These are phyloP conservation scores for Prunus mongolica DNA, from an alignment of 306 rosid species.

Conservation along the genomic window DNA sequence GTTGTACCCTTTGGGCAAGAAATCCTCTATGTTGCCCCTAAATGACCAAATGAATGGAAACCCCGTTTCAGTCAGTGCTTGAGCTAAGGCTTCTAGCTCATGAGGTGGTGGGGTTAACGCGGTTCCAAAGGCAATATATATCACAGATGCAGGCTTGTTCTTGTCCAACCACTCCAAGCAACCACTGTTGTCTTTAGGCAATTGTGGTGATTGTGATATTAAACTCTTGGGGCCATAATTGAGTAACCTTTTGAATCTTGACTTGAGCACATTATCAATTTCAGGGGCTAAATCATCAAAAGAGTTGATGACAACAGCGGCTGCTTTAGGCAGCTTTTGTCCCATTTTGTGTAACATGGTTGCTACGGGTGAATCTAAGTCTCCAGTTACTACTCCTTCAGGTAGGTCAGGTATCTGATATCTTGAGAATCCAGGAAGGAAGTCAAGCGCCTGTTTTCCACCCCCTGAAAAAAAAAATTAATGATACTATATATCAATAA, in stretches of 20 bases:
- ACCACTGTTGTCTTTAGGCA: constrained; percentile 21
- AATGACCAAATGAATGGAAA: constrained; percentile 60
- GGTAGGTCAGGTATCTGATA: constrained; percentile 46
- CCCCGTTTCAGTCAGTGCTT: constrained; percentile 40
- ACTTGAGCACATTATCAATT: constrained; percentile 18
- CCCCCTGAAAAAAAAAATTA: constrained; percentile 12
- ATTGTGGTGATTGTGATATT: constrained; percentile 7
- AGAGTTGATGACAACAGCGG: constrained; percentile 58
- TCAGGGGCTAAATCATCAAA: constrained; percentile 34
- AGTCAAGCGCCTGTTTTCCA: constrained; percentile 28
- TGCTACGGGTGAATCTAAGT: constrained; percentile 33
- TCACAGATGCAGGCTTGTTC: constrained; percentile 40
- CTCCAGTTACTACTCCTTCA: constrained; percentile 24
- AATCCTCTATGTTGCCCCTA: constrained; percentile 36
- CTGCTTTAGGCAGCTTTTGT: constrained; percentile 42
- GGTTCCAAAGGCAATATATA: constrained; percentile 59
- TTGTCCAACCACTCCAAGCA: constrained; percentile 55
- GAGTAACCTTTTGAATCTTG: constrained; percentile 28
- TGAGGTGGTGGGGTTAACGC: constrained; percentile 42
- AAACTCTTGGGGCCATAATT: constrained; percentile 58
- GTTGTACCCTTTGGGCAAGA: constrained; percentile 33
- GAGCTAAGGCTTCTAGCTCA: constrained; percentile 41
- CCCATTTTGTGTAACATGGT: constrained; percentile 59
- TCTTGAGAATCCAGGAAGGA: constrained; percentile 48
- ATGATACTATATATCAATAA: too few species aligned